Evolutionary conservation across 768 basidiomycete species (phyloP).

Genomic region (Termitomyces sp.): DNA sequence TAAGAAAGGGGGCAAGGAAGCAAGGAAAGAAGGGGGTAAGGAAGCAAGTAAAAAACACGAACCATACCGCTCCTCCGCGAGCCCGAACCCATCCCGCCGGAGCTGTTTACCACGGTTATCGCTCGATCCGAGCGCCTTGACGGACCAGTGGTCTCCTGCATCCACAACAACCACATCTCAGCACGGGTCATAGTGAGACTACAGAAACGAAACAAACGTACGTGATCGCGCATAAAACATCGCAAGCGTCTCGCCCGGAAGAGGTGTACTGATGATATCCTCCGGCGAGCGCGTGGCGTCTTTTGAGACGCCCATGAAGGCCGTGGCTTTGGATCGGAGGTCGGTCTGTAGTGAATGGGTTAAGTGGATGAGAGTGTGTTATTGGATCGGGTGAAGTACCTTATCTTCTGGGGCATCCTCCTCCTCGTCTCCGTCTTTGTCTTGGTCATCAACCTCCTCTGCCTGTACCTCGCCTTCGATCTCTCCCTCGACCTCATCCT

Average conservation of each 20-base stretch:
- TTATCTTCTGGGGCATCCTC: too few species aligned
- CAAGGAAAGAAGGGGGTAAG: neutral
- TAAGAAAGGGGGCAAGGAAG: neutral
- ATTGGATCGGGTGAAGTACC: too few species aligned
- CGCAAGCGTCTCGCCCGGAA: conserved; percentile 81
- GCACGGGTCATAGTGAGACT: too few species aligned
- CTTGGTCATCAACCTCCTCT: conserved; percentile 7
- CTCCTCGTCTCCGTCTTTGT: conserved; percentile 1
- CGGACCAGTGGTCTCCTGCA: conserved; percentile 79
- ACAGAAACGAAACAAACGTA: conserved; percentile 36
- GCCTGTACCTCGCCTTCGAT: conserved; percentile 17
- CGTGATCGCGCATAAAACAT: conserved; percentile 81
- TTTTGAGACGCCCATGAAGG: conserved; percentile 60
- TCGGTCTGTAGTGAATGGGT: conserved; percentile 19
- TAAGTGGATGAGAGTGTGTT: too few species aligned
- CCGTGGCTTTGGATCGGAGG: conserved; percentile 32
- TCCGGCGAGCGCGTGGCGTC: conserved; percentile 59
- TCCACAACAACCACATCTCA: neutral
- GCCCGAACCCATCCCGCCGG: conserved; percentile 70
- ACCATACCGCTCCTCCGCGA: conserved; percentile 77
- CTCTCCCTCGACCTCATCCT: conserved; percentile 18
- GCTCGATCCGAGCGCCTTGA: conserved; percentile 56
- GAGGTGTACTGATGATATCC: conserved; percentile 73
- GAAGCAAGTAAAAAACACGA: conserved; percentile 14
- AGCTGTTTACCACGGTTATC: conserved; percentile 76